Percentiles rank a stretch among this genome's conserved stretches.
phyloP scores from a whole-genome alignment of 768 basidiomycete genomes.

The Boletus edulis region DNA sequence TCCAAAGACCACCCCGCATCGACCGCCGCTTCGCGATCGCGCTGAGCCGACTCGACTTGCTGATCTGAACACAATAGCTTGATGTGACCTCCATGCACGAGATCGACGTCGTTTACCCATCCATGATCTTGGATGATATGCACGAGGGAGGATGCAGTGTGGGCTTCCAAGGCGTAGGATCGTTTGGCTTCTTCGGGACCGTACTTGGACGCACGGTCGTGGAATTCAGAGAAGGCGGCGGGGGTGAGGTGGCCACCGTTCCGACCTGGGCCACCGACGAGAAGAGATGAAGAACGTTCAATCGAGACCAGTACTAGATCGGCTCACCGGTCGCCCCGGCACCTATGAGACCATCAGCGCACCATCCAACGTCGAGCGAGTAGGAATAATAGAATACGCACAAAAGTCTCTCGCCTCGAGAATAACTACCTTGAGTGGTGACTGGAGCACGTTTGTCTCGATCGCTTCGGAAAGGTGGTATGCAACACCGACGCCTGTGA shows the following conservation, averaged over 20 bases:
- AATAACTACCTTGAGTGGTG: conserved; percentile 52
- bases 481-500: conserved; percentile 72
- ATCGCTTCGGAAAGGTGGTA: conserved; percentile 59
- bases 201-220: conserved; percentile 33
- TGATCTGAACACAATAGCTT: conserved; percentile 46
- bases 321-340: conserved; percentile 71
- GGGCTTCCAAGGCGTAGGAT: conserved; percentile 52
- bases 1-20: conserved; percentile 49
- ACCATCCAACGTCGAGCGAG: background rate
- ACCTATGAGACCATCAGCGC: conserved; percentile 36
- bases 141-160: conserved; percentile 50
- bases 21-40: conserved; percentile 53
- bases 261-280: conserved; percentile 46
- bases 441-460: conserved; percentile 1
- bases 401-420: conserved; percentile 88
- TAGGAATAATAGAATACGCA: conserved; percentile 35
- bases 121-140: conserved; percentile 44
- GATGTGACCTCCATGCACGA: conserved; percentile 57
- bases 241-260: conserved; percentile 79
- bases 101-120: conserved; percentile 52
- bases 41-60: conserved; percentile 37
- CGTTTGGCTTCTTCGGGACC: conserved; percentile 56
- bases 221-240: conserved; percentile 45
- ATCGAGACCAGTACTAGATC: background rate
- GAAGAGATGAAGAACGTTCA: background rate